Percentiles rank a stretch among this genome's conserved stretches.
phyloP scores from a whole-genome alignment of 768 basidiomycete species.

The Neoboletus subvelutipes region DNA sequence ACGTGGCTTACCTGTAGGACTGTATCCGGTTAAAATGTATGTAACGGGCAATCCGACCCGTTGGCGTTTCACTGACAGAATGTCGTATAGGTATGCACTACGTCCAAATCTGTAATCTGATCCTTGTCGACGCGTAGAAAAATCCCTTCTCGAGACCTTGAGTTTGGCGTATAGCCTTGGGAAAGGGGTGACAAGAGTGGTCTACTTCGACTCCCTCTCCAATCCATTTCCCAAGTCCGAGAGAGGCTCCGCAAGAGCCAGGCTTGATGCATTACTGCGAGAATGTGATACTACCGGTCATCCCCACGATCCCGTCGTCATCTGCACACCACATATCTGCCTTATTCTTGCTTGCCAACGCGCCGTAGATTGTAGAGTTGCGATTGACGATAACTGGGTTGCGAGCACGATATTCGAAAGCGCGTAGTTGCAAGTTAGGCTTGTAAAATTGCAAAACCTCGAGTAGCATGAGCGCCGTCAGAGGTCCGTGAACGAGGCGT shows the following conservation, averaged over 20 bases:
- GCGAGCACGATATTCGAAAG: conserved; percentile 69
- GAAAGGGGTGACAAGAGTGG: not conserved
- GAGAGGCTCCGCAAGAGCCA: not conserved
- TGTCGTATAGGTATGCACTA: conserved; percentile 26
- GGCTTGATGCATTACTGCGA: conserved; percentile 6
- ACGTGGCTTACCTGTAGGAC: conserved; percentile 73
- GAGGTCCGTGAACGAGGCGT: conserved; percentile 81
- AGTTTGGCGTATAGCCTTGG: not conserved
- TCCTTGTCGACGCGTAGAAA: not conserved
- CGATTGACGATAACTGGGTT: conserved; percentile 61
- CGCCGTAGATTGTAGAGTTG: conserved; percentile 46
- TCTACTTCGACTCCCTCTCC: not conserved
- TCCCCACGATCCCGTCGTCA: conserved; percentile 59
- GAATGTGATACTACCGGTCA: conserved; percentile 55
- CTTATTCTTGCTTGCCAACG: conserved; percentile 38
- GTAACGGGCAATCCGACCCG: conserved; percentile 18
- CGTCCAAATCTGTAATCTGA: conserved; percentile 10
- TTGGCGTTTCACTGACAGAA: conserved; percentile 9
- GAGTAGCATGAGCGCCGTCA: conserved; percentile 77
- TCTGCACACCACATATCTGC: conserved; percentile 59
- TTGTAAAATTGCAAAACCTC: conserved; percentile 55
- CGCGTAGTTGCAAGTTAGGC: conserved; percentile 44
- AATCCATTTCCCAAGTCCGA: not conserved
- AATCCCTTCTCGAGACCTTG: not conserved
- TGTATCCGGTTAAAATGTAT: conserved; percentile 88